Evolutionary conservation across 2,329 filamentous ascomycete species (phyloP).

Genomic region (Penicillium sp.): DNA sequence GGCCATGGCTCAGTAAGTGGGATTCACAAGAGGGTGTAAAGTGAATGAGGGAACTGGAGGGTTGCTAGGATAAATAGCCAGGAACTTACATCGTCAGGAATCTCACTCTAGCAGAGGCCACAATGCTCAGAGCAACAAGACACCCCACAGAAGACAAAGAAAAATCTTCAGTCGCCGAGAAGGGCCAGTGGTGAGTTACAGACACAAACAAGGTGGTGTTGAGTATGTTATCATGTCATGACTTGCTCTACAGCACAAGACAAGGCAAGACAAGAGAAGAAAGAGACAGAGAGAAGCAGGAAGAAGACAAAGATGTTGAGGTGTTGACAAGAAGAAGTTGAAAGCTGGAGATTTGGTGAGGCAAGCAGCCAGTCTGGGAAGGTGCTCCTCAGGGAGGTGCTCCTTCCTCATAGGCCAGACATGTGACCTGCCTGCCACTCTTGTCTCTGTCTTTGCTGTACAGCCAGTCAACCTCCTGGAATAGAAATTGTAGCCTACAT

Average conservation of each 20-base stretch:
- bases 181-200: not conserved
- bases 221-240: not conserved
- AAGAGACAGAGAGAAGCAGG: no score
- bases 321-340: no score
- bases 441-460: not conserved
- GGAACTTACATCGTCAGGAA: not conserved
- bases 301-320: no score
- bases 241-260: not conserved
- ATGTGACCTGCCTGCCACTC: not conserved
- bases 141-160: not conserved
- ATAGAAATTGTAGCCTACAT: no score
- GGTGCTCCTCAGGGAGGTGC: not conserved
- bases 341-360: no score
- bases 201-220: not conserved
- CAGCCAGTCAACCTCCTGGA: no score
- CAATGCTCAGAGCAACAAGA: not conserved
- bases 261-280: not conserved
- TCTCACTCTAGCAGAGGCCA: not conserved
- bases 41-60: not conserved
- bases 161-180: not conserved
- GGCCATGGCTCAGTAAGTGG: not conserved
- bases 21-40: not conserved
- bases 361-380: no score
- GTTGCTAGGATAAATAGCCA: not conserved
- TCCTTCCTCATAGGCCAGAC: not conserved